Conservation (phyloP, 495 filamentous ascomycete genomes). For the Hypoxylon subgilvum region DNA sequence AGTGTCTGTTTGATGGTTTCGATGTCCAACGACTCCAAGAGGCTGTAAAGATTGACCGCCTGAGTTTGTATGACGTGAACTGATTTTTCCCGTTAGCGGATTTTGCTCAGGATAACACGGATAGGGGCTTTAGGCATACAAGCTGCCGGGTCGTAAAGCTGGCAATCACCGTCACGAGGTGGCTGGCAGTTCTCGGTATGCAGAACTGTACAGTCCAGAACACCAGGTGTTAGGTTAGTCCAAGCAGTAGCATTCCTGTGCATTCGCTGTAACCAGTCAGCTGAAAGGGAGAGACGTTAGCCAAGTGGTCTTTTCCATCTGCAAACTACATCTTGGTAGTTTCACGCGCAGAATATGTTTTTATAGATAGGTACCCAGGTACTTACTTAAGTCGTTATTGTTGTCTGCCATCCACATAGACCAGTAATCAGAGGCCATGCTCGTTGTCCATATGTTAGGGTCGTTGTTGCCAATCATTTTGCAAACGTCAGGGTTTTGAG, state of each 20-base stretch:
- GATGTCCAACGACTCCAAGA: conserved; percentile 1
- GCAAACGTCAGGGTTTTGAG: neutral
- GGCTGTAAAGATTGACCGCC: conserved; percentile 2
- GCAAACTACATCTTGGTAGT: too few relatives aligned
- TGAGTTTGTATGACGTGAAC: neutral
- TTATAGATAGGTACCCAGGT: too few relatives aligned
- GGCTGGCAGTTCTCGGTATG: conserved; percentile 1
- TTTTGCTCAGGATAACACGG: too few relatives aligned
- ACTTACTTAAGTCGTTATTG: neutral
- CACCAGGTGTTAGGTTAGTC: neutral
- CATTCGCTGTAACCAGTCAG: neutral
- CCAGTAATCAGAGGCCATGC: neutral
- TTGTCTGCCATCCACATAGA: neutral
- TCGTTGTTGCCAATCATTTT: conserved; percentile 1
- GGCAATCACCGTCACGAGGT: neutral
- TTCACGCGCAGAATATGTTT: too few relatives aligned
- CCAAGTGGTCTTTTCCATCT: too few relatives aligned
- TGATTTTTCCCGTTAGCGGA: neutral
- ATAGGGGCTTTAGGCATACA: neutral
- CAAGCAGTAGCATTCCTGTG: conserved; percentile 2
- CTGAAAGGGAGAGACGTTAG: neutral
- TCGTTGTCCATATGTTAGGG: neutral
- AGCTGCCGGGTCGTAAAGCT: neutral
- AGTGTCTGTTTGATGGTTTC: neutral
- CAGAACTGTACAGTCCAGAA: neutral